phyloP scores from a whole-genome alignment of 331 rosid genomes.

The Acacia concinna region DNA sequence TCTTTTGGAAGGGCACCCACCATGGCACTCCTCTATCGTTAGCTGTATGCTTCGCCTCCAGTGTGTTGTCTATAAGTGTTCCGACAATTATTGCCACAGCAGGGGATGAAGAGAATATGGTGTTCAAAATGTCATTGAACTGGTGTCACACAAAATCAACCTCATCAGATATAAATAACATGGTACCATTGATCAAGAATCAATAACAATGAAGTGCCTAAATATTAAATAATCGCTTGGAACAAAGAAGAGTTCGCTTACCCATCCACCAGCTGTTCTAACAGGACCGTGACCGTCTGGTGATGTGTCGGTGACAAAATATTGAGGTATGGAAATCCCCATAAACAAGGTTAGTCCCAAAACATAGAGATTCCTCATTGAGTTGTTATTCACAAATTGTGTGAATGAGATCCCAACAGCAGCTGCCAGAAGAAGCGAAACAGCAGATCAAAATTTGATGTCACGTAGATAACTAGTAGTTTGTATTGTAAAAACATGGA shows the following conservation, averaged over 20 bases:
- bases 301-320: slow-evolving; percentile 59
- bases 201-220: background rate
- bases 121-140: slow-evolving; percentile 85
- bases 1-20: slow-evolving; percentile 83
- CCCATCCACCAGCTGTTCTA: slow-evolving; percentile 51
- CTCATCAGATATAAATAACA: slow-evolving; percentile 19
- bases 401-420: slow-evolving; percentile 80
- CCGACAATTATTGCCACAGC: slow-evolving; percentile 85
- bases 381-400: slow-evolving; percentile 78
- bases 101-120: slow-evolving; percentile 83
- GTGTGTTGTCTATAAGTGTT: slow-evolving; percentile 73
- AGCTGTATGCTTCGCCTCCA: slow-evolving; percentile 47
- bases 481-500: background rate
- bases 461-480: background rate
- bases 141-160: slow-evolving; percentile 38
- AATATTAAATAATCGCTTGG: background rate
- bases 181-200: background rate
- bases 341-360: slow-evolving; percentile 83
- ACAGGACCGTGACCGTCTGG: slow-evolving; percentile 73
- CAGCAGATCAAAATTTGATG: background rate
- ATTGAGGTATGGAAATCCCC: slow-evolving; percentile 86
- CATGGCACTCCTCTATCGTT: slow-evolving; percentile 80
- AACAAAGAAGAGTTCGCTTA: slow-evolving; percentile 30
- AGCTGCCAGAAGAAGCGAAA: slow-evolving; percentile 50
- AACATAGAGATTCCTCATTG: slow-evolving; percentile 77